phyloP scores from a whole-genome alignment of 768 basidiomycete species.

The Suillus plorans region DNA sequence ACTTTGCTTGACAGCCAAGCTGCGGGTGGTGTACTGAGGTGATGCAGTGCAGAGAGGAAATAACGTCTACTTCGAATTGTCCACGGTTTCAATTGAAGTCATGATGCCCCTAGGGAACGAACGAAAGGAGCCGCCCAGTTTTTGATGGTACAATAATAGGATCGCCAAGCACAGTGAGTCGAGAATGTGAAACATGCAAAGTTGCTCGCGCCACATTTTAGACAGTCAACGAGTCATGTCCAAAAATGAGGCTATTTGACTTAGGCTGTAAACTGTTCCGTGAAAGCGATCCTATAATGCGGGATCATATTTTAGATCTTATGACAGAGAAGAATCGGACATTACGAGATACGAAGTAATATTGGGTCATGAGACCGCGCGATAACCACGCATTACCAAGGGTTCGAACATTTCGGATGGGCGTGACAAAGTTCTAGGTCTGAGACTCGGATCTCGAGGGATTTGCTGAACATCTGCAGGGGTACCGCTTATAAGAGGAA shows the following conservation, averaged over 20 bases:
- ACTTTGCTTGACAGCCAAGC: background rate
- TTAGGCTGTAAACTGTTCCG: background rate
- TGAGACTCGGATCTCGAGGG: background rate
- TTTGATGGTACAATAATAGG: background rate
- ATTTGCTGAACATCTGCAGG: background rate
- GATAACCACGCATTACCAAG: background rate
- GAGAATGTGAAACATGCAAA: background rate
- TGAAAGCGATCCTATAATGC: background rate
- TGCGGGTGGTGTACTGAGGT: background rate
- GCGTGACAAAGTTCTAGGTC: background rate
- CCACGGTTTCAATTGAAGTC: background rate
- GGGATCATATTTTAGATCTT: background rate
- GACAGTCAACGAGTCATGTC: background rate
- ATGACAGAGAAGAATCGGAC: background rate
- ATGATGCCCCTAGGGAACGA: background rate
- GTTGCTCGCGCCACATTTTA: background rate
- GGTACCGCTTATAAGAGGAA: background rate
- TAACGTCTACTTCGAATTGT: background rate
- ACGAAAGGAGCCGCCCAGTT: background rate
- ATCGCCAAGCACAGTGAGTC: background rate
- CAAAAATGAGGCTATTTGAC: background rate
- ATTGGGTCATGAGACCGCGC: background rate
- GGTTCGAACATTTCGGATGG: background rate
- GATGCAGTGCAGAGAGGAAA: background rate
- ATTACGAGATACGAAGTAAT: background rate